Conservation (phyloP, 257 asterid species). For the Cynanchum wilfordii region DNA sequence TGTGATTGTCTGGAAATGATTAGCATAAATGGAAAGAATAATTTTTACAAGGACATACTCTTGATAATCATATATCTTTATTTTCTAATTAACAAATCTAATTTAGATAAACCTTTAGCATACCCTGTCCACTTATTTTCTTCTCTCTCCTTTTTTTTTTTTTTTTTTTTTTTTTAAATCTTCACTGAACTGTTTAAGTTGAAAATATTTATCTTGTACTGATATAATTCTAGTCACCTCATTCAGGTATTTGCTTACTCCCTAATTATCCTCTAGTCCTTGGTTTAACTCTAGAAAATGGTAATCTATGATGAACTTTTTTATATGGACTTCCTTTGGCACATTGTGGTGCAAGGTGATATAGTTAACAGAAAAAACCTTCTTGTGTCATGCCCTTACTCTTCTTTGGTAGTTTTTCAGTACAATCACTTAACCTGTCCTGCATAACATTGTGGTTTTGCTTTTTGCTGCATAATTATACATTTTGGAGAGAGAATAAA, state of each 20-base stretch:
- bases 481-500: not conserved
- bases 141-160: not conserved
- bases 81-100: not conserved
- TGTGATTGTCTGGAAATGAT: not conserved
- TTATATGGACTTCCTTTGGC: not conserved
- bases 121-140: not conserved
- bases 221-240: not conserved
- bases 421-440: too few species aligned
- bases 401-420: too few species aligned
- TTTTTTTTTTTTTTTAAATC: too few species aligned
- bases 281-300: not conserved
- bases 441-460: too few species aligned
- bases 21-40: not conserved
- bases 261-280: not conserved
- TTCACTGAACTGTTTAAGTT: not conserved
- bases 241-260: not conserved
- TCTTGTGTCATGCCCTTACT: too few species aligned
- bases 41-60: not conserved
- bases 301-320: not conserved
- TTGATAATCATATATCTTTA: not conserved
- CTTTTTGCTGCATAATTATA: not conserved
- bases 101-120: not conserved
- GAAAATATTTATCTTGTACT: not conserved
- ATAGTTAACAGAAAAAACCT: too few species aligned
- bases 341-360: not conserved